These are phyloP conservation scores for Zymoseptoria pseudotritici DNA, from an alignment of 2,329 filamentous ascomycete species.

Conservation along the genomic window DNA sequence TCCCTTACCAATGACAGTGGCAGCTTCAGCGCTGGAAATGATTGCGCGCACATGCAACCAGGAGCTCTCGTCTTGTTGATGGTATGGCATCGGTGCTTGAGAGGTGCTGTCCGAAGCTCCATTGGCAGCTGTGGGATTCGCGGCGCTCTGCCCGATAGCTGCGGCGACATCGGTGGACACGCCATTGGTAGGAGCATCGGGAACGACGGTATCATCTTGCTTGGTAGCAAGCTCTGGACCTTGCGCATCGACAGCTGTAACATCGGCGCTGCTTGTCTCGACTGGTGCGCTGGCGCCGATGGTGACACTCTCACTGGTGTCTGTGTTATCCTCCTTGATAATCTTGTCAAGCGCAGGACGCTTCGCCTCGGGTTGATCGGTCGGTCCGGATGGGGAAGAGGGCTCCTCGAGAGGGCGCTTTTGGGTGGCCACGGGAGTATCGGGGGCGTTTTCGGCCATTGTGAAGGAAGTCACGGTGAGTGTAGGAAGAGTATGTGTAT, in stretches of 20 bases:
- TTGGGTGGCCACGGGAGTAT: slow-evolving; percentile 52
- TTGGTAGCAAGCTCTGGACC: slow-evolving; percentile 42
- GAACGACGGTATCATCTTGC: slow-evolving; percentile 62
- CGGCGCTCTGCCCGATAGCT: slow-evolving; percentile 4
- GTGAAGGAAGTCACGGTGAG: slow-evolving; percentile 1
- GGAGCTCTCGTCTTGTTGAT: slow-evolving; percentile 74
- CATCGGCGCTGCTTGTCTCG: slow-evolving; percentile 33
- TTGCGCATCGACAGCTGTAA: slow-evolving; percentile 29
- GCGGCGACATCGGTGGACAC: slow-evolving; percentile 26
- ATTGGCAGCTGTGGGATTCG: slow-evolving; percentile 45
- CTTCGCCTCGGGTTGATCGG: slow-evolving; percentile 94
- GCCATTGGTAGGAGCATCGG: slow-evolving; percentile 51
- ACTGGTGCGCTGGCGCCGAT: slow-evolving; percentile 15
- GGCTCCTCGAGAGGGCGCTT: slow-evolving; percentile 97
- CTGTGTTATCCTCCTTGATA: slow-evolving; percentile 54
- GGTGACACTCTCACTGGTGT: slow-evolving; percentile 21
- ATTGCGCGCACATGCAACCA: slow-evolving; percentile 98
- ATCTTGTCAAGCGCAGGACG: slow-evolving; percentile 92
- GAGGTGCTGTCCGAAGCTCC: slow-evolving; percentile 32
- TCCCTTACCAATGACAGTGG: slow-evolving; percentile 96
- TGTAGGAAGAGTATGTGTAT: slow-evolving; percentile 1
- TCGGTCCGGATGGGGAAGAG: slow-evolving; percentile 84
- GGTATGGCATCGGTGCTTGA: slow-evolving; percentile 36
- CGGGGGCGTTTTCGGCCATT: slow-evolving; percentile 33
- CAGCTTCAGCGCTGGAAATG: slow-evolving; percentile 94